phyloP scores from a whole-genome alignment of 768 basidiomycete genomes.

The Flagelloscypha sp. region DNA sequence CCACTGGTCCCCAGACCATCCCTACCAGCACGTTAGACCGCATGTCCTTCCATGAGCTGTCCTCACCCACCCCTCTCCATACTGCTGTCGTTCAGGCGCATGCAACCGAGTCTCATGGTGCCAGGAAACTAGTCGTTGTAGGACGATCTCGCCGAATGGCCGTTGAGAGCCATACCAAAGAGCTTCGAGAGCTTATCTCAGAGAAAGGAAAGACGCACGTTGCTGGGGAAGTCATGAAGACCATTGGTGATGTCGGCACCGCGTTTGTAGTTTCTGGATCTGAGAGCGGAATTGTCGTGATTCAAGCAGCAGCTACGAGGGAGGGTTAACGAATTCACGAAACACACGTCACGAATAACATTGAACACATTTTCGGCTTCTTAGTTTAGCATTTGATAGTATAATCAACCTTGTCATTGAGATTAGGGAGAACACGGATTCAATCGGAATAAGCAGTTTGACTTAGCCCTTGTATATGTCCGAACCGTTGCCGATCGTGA shows the following conservation, averaged over 20 bases:
- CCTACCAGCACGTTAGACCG: conserved; percentile 36
- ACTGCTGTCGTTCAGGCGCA: conserved; percentile 42
- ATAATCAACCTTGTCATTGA: no score
- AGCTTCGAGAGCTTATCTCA: conserved; percentile 57
- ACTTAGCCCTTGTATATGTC: no score
- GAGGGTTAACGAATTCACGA: conserved; percentile 16
- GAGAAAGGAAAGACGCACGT: conserved; percentile 48
- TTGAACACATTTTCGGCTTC: no score
- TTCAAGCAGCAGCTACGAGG: conserved; percentile 43
- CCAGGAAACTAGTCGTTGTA: conserved; percentile 51
- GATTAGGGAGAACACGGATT: no score
- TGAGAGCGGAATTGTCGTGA: conserved; percentile 54
- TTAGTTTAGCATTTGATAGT: no score
- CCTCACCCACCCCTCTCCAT: conserved; percentile 53
- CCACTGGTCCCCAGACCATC: conserved; percentile 10
- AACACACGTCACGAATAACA: no score
- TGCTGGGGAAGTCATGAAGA: conserved; percentile 63
- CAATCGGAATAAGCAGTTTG: no score
- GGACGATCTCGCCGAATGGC: conserved; percentile 74
- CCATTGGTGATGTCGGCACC: conserved; percentile 78
- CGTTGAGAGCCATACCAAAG: conserved; percentile 61
- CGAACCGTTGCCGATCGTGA: no score
- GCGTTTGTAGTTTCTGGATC: conserved; percentile 60
- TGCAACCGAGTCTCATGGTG: conserved; percentile 13
- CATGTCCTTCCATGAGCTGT: conserved; percentile 52